Conservation (phyloP, 192 early-diverging fungal genomes). For the Spinellus fusiger region DNA sequence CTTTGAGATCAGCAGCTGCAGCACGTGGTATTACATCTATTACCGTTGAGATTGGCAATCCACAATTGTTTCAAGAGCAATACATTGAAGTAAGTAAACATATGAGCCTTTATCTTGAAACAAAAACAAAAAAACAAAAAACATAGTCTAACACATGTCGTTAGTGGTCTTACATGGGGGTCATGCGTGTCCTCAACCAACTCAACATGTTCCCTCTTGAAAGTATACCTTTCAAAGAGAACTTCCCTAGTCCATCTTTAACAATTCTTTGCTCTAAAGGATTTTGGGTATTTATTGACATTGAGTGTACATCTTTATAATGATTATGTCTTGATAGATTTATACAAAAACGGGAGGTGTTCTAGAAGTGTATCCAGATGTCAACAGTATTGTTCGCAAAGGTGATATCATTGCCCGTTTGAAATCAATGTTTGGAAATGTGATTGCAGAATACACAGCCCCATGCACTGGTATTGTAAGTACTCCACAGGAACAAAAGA, state of each 20-base stretch:
- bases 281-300: slow-evolving; percentile 17
- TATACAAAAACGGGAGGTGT: slow-evolving; percentile 82
- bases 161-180: slow-evolving; percentile 55
- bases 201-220: slow-evolving; percentile 51
- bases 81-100: slow-evolving; percentile 58
- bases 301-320: not conserved
- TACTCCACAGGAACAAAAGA: slow-evolving; percentile 3
- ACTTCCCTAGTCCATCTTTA: not conserved
- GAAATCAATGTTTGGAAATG: slow-evolving; percentile 83
- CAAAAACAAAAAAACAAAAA: not conserved
- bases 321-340: slow-evolving; percentile 57
- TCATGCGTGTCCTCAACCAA: slow-evolving; percentile 55
- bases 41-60: slow-evolving; percentile 90
- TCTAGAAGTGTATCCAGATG: slow-evolving; percentile 74
- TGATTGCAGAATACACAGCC: slow-evolving; percentile 75
- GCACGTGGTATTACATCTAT: slow-evolving; percentile 76
- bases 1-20: slow-evolving; percentile 75
- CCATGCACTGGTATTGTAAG: slow-evolving; percentile 68
- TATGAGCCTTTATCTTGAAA: not conserved
- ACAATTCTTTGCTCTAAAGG: slow-evolving; percentile 26
- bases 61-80: slow-evolving; percentile 77
- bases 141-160: not conserved
- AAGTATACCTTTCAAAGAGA: not conserved
- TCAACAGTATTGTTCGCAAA: slow-evolving; percentile 76
- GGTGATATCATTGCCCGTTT: slow-evolving; percentile 79